phyloP scores from a whole-genome alignment of 2,329 filamentous ascomycete species.

The Fusarium miscanthi region DNA sequence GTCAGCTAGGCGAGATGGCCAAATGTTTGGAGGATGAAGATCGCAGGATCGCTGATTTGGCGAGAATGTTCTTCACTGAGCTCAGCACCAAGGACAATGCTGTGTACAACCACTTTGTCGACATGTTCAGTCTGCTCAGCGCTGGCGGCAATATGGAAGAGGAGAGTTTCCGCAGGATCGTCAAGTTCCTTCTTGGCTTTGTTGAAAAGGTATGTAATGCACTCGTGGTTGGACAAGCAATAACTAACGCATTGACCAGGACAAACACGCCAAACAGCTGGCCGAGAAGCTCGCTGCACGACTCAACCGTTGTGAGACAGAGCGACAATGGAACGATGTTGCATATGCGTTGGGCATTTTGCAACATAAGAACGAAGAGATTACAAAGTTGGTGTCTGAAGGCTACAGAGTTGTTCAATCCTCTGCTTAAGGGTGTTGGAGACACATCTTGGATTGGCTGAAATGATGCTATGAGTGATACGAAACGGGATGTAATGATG shows the following conservation, averaged over 20 bases:
- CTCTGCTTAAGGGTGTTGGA: conserved; percentile 57
- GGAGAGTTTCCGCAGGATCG: conserved; percentile 84
- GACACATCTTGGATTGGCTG: conserved; percentile 29
- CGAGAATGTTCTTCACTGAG: conserved; percentile 98
- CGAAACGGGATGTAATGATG: conserved; percentile 34
- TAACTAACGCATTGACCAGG: conserved; percentile 62
- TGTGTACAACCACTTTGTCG: conserved; percentile 99
- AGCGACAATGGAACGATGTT: conserved; percentile 97
- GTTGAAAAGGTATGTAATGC: conserved; percentile 85
- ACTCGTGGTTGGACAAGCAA: neutral
- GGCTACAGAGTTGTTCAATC: conserved; percentile 80
- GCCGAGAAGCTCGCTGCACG: conserved; percentile 92
- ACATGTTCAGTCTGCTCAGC: conserved; percentile 95
- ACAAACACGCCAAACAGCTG: conserved; percentile 96
- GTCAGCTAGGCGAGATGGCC: conserved; percentile 97
- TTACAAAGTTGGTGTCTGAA: conserved; percentile 78
- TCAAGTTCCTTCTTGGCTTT: conserved; percentile 94
- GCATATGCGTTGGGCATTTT: conserved; percentile 89
- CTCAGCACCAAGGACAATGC: conserved; percentile 98
- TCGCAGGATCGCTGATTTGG: conserved; percentile 90
- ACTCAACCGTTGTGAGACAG: conserved; percentile 85
- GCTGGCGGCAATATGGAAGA: conserved; percentile 84
- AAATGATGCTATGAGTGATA: conserved; percentile 42
- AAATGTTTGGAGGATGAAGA: conserved; percentile 98
- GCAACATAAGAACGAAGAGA: conserved; percentile 94